These are phyloP conservation scores for Microdochium trichocladiopsis DNA, from an alignment of 2,329 filamentous ascomycete species.

Conservation along the genomic window DNA sequence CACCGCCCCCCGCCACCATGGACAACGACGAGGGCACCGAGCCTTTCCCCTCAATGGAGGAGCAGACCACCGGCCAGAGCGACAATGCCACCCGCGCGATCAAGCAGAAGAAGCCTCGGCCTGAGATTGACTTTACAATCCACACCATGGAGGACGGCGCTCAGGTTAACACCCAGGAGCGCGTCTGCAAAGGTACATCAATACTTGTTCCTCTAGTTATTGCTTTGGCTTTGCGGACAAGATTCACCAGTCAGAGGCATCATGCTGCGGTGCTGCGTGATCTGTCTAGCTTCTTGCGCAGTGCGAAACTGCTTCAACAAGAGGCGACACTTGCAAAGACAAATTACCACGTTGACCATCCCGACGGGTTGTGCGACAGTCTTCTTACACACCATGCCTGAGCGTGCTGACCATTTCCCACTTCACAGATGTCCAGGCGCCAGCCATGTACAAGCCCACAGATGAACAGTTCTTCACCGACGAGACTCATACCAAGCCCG, in stretches of 20 bases:
- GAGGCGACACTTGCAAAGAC: no score
- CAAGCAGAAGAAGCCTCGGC: conserved; percentile 87
- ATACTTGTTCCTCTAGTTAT: conserved; percentile 1
- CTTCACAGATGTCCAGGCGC: conserved; percentile 84
- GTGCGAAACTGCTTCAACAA: no score
- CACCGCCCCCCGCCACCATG: conserved; percentile 28
- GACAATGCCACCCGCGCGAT: conserved; percentile 91
- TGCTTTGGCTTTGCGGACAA: not conserved
- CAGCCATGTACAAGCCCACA: conserved; percentile 84
- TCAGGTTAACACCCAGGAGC: conserved; percentile 90
- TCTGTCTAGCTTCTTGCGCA: not conserved
- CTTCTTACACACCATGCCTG: not conserved
- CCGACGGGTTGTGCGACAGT: not conserved
- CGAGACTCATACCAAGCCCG: conserved; percentile 77
- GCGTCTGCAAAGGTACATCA: conserved; percentile 90
- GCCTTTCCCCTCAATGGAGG: conserved; percentile 29
- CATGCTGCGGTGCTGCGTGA: not conserved
- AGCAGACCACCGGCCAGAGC: conserved; percentile 55
- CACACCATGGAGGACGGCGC: conserved; percentile 97
- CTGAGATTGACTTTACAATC: conserved; percentile 97
- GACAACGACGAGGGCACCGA: conserved; percentile 35
- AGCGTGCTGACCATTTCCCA: conserved; percentile 15
- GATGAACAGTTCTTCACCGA: conserved; percentile 93
- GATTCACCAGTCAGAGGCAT: not conserved
- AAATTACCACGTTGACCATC: no score